Base-by-base conservation (phyloP, 148 eudicot genomes). In the Nepenthes gracilis region DNA sequence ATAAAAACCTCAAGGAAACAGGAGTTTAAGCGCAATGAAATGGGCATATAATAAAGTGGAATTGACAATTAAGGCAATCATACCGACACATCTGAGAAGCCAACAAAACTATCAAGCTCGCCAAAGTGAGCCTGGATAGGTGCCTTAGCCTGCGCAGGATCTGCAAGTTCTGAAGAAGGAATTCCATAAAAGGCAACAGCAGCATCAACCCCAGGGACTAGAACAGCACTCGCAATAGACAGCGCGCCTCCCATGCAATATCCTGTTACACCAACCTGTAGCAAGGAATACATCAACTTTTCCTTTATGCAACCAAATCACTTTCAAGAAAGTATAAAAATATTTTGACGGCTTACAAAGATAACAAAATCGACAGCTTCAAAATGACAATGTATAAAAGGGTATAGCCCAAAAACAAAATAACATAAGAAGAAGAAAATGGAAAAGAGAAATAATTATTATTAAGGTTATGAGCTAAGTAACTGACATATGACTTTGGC, bases 241-340 rank as follows among this genome's bases (percentile, higher is more conserved):
- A 88, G 86, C 48, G 97, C 97, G 60, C 96, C 96, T 67, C 97
- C 97, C 97, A 91, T 91, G 72, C 97, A 91, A 69, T 80, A 91
- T 64, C 97, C 97, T 58, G 93, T 87, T 47, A 87, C 93, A 58
- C 97, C 96, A 70, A 85, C 86, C 97, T 91, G 69, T 59, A 53
- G 40, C 55, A 43, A 35, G 35, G 50, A 55, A 56, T 33, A 36
- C 23, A 23, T 23, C 23, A 23, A 2, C 36, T 45, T 15, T 15
- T 13, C 1, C 50, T 50, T 57, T 5, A 48, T 55, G 43, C 36
- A 47, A 35, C 49, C 57, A 15, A n/a, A 55, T 9, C 10, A 37
- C 35, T 54, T 54, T 55, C 9, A 10, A n/a, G 14, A 6, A 48
- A 23, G 23, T 23, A 23, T 23, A 23, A 23, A 23, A 23, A 23